Percentiles rank a stretch among this genome's conserved stretches.
Evolutionary conservation across 2,329 filamentous ascomycete genomes (phyloP).

Genomic region (Talaromyces pinophilus): DNA sequence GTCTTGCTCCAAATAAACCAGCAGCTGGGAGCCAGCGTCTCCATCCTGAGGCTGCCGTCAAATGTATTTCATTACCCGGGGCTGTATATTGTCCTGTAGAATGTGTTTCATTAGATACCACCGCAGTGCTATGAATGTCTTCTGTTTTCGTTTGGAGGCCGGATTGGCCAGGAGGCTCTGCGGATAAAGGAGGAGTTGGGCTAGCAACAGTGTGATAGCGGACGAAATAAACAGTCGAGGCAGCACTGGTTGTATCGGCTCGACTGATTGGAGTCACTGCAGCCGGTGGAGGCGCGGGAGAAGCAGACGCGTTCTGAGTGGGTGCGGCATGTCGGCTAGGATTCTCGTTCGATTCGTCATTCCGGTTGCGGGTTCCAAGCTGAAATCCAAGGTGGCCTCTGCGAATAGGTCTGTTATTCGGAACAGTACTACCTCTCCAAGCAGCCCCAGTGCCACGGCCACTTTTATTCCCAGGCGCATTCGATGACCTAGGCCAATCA

Average conservation of each 20-base stretch:
- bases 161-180: slow-evolving; percentile 27
- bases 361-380: slow-evolving; percentile 28
- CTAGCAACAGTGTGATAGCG: slow-evolving; percentile 59
- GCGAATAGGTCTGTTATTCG: slow-evolving; percentile 40
- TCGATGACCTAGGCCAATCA: slow-evolving; percentile 45
- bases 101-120: neutral
- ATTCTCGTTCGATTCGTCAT: slow-evolving; percentile 17
- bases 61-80: neutral
- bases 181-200: slow-evolving; percentile 46
- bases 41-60: slow-evolving; percentile 4
- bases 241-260: slow-evolving; percentile 62
- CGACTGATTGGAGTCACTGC: slow-evolving; percentile 60
- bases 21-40: slow-evolving; percentile 53
- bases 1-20: slow-evolving; percentile 61
- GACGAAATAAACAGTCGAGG: slow-evolving; percentile 65
- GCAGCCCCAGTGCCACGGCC: slow-evolving; percentile 39
- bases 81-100: neutral
- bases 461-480: slow-evolving; percentile 37
- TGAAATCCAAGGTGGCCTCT: slow-evolving; percentile 37
- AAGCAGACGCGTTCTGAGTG: slow-evolving; percentile 25
- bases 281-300: slow-evolving; percentile 49
- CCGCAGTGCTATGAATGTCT: neutral
- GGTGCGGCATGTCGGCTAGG: slow-evolving; percentile 24
- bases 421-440: slow-evolving; percentile 43
- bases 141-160: slow-evolving; percentile 28